Base-by-base conservation (phyloP, 257 asterid genomes). In the Verbena officinalis region DNA sequence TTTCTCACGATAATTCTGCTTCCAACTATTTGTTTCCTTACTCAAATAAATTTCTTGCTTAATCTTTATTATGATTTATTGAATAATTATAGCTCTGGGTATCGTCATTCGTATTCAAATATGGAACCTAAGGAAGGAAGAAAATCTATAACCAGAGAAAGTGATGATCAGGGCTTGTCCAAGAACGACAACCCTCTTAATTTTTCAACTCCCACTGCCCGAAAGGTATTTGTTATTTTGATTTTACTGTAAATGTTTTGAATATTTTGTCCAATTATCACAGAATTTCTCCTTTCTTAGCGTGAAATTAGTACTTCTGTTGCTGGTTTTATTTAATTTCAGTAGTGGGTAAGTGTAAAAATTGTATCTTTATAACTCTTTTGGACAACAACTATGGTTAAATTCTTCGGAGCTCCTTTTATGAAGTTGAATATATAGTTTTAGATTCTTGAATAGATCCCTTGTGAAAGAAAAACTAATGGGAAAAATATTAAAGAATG, bases 101-200 rank as follows among this genome's bases (percentile, higher is more conserved):
- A 5, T 52, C 44, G 55, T 52, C 27, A 1, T 24, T 54, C 30
- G 38, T 11, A 9, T 45, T 44, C 55, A 75, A 61, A n/a, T 31
- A 86, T 89, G 96, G 95, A 80, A 53, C 7, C 81, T 69, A 63
- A 60, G 48, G 68, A 59, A 46, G 82, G 69, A 24, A 67, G 33
- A 27, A 27, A 74, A 44, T 77, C 84, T 65, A 58, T 56, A 24
- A 19, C 82, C 51, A 66, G 55, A 57, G 52, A 73, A 54, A 65
- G 40, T 33, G 80, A 68, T 49, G 89, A 76, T 36, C 40, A 4
- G 63, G 73, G 65, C 54, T 65, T 71, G 52, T 51, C 75, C 61
- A 51, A 21, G 42, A 68, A 23, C 73, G 53, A 48, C 63, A 34
- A 52, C 38, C 30, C 57, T 15, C 59, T 71, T 48, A 59, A 62